Evolutionary conservation across 2,329 filamentous ascomycete genomes (phyloP).

Genomic region (Microsporum canis): DNA sequence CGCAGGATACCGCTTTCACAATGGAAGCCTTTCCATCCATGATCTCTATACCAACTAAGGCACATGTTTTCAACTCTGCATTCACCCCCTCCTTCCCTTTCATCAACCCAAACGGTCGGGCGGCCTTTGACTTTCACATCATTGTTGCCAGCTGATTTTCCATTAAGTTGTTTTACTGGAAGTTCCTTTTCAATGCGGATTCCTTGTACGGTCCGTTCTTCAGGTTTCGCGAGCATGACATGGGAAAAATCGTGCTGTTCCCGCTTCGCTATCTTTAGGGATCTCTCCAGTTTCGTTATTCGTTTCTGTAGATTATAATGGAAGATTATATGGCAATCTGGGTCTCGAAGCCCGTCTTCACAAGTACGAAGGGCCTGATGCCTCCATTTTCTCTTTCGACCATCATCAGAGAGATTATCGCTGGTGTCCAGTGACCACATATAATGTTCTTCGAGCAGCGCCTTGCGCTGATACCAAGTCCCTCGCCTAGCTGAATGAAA

Average conservation of each 20-base stretch:
- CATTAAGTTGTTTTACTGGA: conserved; percentile 14
- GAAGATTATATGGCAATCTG: conserved; percentile 79
- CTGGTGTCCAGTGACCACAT: conserved; percentile 54
- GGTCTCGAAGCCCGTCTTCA: conserved; percentile 74
- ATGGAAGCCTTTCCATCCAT: conserved; percentile 92
- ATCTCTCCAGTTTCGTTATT: conserved; percentile 78
- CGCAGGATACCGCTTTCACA: conserved; percentile 81
- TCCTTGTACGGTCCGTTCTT: conserved; percentile 64
- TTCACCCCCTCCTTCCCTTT: conserved; percentile 54
- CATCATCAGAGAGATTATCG: conserved; percentile 41
- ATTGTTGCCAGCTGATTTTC: conserved; percentile 14
- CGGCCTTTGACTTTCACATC: conserved; percentile 20
- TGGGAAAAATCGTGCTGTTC: conserved; percentile 90
- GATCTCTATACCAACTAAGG: conserved; percentile 66
- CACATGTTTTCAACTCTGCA: conserved; percentile 93
- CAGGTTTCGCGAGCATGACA: conserved; percentile 62
- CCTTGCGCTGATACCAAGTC: conserved; percentile 91
- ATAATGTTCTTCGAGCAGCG: conserved; percentile 88
- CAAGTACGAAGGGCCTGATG: conserved; percentile 66
- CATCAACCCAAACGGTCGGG: conserved; percentile 79
- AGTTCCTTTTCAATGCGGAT: conserved; percentile 58
- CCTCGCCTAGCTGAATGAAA: conserved; percentile 80
- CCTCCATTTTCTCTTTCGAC: conserved; percentile 74
- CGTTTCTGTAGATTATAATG: conserved; percentile 93
- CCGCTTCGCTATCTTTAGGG: conserved; percentile 68